Evolutionary conservation across 305 asterid species (phyloP).

Genomic region (Petunia hybrid): DNA sequence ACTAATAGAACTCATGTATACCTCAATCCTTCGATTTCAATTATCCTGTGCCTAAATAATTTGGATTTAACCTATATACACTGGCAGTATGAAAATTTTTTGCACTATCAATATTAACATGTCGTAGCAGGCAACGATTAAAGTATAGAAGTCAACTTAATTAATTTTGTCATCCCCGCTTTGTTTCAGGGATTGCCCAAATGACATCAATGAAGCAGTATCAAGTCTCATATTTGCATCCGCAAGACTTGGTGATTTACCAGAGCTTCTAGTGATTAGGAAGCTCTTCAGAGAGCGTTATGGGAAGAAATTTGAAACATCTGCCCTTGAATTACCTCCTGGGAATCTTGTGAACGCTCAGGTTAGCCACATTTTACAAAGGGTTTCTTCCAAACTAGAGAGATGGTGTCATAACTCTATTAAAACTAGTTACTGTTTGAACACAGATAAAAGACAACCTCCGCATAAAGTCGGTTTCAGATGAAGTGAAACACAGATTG

Average conservation of each 20-base stretch:
- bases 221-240: constrained; percentile 83
- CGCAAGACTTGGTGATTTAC: constrained; percentile 78
- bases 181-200: constrained; percentile 69
- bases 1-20: too few relatives aligned
- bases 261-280: constrained; percentile 66
- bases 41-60: not conserved
- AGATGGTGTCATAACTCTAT: not conserved
- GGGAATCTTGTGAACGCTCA: constrained; percentile 71
- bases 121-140: too few relatives aligned
- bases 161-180: not conserved
- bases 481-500: constrained; percentile 63
- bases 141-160: not conserved
- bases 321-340: constrained; percentile 64
- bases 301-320: constrained; percentile 53
- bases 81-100: too few relatives aligned
- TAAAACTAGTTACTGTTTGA: not conserved
- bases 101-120: too few relatives aligned
- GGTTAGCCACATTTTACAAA: constrained; percentile 46
- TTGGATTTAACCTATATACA: not conserved
- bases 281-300: constrained; percentile 73
- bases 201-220: constrained; percentile 75
- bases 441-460: constrained; percentile 60
- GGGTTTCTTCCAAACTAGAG: not conserved
- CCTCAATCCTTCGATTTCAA: not conserved
- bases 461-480: constrained; percentile 48